Conservation (phyloP, 345 rosid species). For the Dimocarpus longan region DNA sequence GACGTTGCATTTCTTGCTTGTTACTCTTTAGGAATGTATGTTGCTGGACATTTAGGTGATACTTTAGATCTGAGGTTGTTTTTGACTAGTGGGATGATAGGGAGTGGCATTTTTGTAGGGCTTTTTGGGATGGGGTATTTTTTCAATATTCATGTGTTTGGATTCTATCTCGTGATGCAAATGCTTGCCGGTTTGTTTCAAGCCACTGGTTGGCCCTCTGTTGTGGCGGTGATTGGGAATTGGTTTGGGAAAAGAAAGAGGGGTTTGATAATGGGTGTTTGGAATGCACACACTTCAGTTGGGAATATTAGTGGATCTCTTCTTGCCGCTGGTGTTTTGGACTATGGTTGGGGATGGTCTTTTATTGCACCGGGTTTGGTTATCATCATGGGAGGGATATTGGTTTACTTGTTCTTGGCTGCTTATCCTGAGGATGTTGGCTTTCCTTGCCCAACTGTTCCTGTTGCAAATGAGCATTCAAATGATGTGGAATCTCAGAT, state of each 20-base stretch:
- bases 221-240: slow-evolving; percentile 94
- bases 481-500: slow-evolving; percentile 45
- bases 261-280: slow-evolving; percentile 95
- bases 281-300: slow-evolving; percentile 97
- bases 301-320: slow-evolving; percentile 91
- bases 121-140: slow-evolving; percentile 93
- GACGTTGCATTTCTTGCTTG: slow-evolving; percentile 91
- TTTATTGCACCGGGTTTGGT: slow-evolving; percentile 77
- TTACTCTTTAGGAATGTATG: slow-evolving; percentile 84
- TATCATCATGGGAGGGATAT: slow-evolving; percentile 66
- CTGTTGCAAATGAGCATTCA: slow-evolving; percentile 1
- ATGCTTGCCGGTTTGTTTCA: slow-evolving; percentile 92
- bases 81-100: slow-evolving; percentile 81
- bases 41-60: slow-evolving; percentile 94
- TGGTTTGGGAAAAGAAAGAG: slow-evolving; percentile 94
- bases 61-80: slow-evolving; percentile 83
- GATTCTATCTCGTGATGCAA: slow-evolving; percentile 73
- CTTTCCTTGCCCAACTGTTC: slow-evolving; percentile 46
- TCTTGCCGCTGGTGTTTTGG: slow-evolving; percentile 87
- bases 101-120: slow-evolving; percentile 87
- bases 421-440: slow-evolving; percentile 96
- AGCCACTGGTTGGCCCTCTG: slow-evolving; percentile 97
- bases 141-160: slow-evolving; percentile 70
- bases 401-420: slow-evolving; percentile 79
- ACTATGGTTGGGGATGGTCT: slow-evolving; percentile 97